phyloP scores from a whole-genome alignment of 106 monocot species.

The Dendrobium huoshanense region DNA sequence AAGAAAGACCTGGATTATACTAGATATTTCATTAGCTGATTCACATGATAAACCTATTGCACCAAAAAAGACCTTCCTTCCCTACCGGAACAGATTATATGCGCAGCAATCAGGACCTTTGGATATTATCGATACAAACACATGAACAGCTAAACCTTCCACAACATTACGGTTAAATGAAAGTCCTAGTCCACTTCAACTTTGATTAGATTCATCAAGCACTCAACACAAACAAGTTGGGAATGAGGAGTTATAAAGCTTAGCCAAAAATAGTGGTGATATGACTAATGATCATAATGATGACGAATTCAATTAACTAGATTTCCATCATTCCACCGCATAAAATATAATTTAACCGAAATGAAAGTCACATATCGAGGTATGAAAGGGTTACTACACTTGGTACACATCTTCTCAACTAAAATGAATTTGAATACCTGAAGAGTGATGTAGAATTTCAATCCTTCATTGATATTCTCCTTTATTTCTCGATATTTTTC shows the following conservation, averaged over 20 bases:
- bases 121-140: not conserved
- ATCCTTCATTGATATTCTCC: conserved; percentile 26
- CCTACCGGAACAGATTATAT: not conserved
- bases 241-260: not conserved
- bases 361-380: not conserved
- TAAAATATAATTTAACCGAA: not conserved
- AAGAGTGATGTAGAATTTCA: conserved; percentile 30
- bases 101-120: not conserved
- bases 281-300: not conserved
- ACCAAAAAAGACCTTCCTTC: not conserved
- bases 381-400: not conserved
- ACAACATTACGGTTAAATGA: not conserved
- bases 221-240: not conserved
- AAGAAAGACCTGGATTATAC: too few relatives aligned
- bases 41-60: too few relatives aligned
- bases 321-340: not conserved
- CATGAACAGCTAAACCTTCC: not conserved
- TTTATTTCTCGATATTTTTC: conserved; percentile 33
- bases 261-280: not conserved
- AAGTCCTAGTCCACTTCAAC: not conserved
- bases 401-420: not conserved
- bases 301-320: not conserved
- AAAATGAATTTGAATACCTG: conserved; percentile 13
- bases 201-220: not conserved
- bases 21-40: too few relatives aligned